A percentile compares a stretch with the other conserved stretches of the same genome.
Evolutionary conservation across 1,284 basidiomycete species (phyloP).

Genomic region (Trichosporon coremiiforme): DNA sequence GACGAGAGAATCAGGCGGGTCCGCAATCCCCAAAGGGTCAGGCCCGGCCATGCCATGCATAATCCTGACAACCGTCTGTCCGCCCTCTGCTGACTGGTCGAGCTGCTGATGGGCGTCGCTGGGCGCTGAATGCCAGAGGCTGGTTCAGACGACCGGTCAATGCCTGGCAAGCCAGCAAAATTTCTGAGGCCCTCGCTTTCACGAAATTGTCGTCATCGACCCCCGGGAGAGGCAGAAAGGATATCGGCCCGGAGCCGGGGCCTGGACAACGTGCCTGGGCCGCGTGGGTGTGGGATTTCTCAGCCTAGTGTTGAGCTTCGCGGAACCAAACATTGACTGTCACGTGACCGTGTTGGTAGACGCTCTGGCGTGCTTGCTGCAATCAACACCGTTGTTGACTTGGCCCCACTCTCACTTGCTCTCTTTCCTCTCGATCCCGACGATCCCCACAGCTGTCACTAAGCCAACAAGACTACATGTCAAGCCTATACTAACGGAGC

Average conservation of each 20-base stretch:
- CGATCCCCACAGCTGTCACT: too few relatives aligned
- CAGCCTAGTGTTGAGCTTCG: not conserved
- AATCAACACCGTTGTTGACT: too few relatives aligned
- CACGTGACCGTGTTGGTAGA: not conserved
- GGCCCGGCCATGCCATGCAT: conserved; percentile 4
- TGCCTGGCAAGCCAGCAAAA: not conserved
- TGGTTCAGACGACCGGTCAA: not conserved
- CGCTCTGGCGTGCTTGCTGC: too few relatives aligned
- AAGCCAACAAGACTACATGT: too few relatives aligned
- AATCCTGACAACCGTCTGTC: conserved; percentile 10
- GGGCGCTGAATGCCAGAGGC: not conserved
- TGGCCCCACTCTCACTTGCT: too few relatives aligned
- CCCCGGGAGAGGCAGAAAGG: not conserved
- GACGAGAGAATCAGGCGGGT: not conserved
- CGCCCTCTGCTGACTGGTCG: not conserved
- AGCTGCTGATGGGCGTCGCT: not conserved
- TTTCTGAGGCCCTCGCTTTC: conserved; percentile 6
- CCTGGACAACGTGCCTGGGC: not conserved
- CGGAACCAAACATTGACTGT: not conserved
- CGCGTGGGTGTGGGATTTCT: not conserved
- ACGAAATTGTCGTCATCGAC: not conserved
- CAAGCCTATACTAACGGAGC: too few relatives aligned
- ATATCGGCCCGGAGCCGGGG: not conserved
- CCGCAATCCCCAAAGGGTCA: too few relatives aligned
- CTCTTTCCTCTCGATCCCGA: too few relatives aligned